Percentiles rank a stretch among this genome's conserved stretches.
Evolutionary conservation across 371 early-diverging fungal genomes (phyloP).

Genomic region (Circinella minor): DNA sequence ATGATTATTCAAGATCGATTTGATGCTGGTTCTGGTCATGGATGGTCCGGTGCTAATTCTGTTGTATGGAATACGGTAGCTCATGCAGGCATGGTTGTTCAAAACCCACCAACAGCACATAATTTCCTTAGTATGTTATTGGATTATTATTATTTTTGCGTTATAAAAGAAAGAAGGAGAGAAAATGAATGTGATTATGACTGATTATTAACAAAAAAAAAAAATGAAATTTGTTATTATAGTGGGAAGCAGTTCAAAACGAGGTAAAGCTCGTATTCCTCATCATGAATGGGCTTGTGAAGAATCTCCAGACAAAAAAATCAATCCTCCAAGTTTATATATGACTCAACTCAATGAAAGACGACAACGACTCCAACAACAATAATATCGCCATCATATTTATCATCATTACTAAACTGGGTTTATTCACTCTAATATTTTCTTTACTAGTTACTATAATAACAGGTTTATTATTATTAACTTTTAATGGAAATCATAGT

Average conservation of each 20-base stretch:
- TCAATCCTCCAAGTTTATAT: conserved; percentile 50
- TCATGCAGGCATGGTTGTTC: conserved; percentile 49
- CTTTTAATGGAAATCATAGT: too few relatives aligned
- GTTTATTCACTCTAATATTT: too few relatives aligned
- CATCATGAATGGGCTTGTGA: conserved; percentile 48
- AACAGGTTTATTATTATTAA: too few relatives aligned
- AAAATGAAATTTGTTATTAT: not conserved
- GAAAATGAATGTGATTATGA: too few relatives aligned
- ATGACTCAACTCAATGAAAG: conserved; percentile 43
- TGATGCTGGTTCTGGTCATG: conserved; percentile 52
- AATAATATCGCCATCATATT: too few relatives aligned
- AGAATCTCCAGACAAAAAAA: conserved; percentile 42
- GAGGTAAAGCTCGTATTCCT: conserved; percentile 36
- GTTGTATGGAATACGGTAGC: conserved; percentile 58
- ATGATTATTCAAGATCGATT: conserved; percentile 41
- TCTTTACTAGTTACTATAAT: too few relatives aligned
- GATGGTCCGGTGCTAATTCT: conserved; percentile 53
- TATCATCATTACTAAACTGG: too few relatives aligned
- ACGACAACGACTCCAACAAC: conserved; percentile 10
- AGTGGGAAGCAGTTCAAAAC: conserved; percentile 38
- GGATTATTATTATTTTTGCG: not conserved
- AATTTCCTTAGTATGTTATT: conserved; percentile 48
- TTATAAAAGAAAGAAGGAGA: too few relatives aligned
- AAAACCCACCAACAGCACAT: conserved; percentile 42
- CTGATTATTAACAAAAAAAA: too few relatives aligned